A percentile compares a stretch with the other conserved stretches of the same genome.
phyloP scores from a whole-genome alignment of 148 eudicot species.

The Silene uniflora region DNA sequence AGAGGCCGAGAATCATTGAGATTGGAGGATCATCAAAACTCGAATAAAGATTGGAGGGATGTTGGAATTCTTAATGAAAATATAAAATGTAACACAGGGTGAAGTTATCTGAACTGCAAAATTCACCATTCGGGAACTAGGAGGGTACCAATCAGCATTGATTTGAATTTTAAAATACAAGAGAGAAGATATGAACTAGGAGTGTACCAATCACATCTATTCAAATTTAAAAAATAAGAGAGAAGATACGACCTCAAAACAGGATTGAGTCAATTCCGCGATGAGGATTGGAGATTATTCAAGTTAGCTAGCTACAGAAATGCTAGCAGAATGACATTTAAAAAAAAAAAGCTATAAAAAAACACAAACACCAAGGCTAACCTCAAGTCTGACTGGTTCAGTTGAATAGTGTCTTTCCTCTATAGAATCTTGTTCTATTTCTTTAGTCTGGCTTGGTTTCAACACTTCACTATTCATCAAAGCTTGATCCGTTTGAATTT shows the following conservation, averaged over 20 bases:
- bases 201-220: neutral
- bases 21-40: too few relatives aligned
- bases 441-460: neutral
- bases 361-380: constrained; percentile 16
- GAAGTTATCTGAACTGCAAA: too few relatives aligned
- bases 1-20: neutral
- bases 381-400: constrained; percentile 29
- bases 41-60: too few relatives aligned
- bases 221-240: too few relatives aligned
- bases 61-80: too few relatives aligned
- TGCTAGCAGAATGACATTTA: too few relatives aligned
- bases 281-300: neutral
- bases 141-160: too few relatives aligned
- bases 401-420: constrained; percentile 28
- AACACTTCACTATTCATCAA: neutral
- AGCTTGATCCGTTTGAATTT: constrained; percentile 6
- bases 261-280: neutral
- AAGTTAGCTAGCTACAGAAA: constrained; percentile 3
- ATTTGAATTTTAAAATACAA: too few relatives aligned
- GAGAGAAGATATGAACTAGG: neutral
- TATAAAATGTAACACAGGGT: too few relatives aligned
- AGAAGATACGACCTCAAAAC: neutral
- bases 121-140: too few relatives aligned
- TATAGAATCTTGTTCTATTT: constrained; percentile 22
- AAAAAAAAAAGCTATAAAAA: neutral